phyloP scores from a whole-genome alignment of 352 stramenopile species.

The Phytophthora litchii region DNA sequence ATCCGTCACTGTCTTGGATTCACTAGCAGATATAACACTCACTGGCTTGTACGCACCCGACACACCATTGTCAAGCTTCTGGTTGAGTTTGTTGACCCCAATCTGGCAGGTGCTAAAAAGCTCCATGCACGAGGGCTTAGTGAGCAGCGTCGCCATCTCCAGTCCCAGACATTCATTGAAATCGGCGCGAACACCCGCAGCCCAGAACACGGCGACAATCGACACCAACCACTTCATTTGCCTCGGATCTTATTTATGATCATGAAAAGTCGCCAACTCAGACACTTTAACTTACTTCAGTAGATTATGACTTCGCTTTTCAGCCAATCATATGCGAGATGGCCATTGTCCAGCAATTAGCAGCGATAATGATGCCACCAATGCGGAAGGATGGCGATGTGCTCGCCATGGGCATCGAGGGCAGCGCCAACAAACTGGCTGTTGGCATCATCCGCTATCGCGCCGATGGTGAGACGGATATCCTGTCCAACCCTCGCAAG shows the following conservation, averaged over 20 bases:
- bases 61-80: constrained; percentile 39
- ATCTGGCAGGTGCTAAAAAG: constrained; percentile 55
- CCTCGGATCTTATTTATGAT: constrained; percentile 11
- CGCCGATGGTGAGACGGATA: constrained; percentile 85
- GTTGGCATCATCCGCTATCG: constrained; percentile 86
- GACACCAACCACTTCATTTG: constrained; percentile 10
- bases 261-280: constrained; percentile 36
- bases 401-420: constrained; percentile 98
- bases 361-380: constrained; percentile 15
- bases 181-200: constrained; percentile 17
- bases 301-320: constrained; percentile 25
- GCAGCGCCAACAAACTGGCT: constrained; percentile 98
- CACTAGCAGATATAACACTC: constrained; percentile 69
- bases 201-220: constrained; percentile 12
- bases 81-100: constrained; percentile 58
- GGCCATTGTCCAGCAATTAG: constrained; percentile 19
- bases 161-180: constrained; percentile 67
- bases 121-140: constrained; percentile 34
- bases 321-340: constrained; percentile 33
- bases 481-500: constrained; percentile 98
- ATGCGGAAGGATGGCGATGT: constrained; percentile 75
- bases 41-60: constrained; percentile 47
- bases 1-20: constrained; percentile 43
- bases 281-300: not conserved
- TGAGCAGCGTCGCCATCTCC: constrained; percentile 47